Conservation (phyloP, 306 rosid genomes). For the Prunus mongolica region DNA sequence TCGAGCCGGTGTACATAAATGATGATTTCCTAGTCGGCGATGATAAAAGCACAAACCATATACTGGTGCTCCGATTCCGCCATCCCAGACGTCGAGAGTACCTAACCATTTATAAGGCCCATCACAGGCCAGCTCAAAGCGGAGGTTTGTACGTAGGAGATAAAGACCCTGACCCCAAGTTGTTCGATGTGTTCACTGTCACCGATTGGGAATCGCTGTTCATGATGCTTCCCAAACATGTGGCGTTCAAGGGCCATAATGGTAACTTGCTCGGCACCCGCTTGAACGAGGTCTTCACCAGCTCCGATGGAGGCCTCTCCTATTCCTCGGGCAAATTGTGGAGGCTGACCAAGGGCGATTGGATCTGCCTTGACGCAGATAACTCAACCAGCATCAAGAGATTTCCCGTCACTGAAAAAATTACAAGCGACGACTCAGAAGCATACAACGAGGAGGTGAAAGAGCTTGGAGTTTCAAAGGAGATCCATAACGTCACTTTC, state of each 20-base stretch:
- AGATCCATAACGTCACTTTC: constrained; percentile 9
- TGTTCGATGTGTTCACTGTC: not conserved
- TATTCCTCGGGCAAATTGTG: not conserved
- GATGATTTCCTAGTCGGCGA: too few species aligned
- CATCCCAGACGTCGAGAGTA: not conserved
- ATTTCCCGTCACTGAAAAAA: too few species aligned
- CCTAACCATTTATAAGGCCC: too few species aligned
- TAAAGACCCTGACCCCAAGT: not conserved
- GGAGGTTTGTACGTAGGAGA: too few species aligned
- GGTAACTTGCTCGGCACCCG: not conserved
- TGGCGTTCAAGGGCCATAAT: constrained; percentile 7
- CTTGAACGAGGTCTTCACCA: not conserved
- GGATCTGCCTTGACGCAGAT: not conserved
- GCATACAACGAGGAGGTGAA: too few species aligned
- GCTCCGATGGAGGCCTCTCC: not conserved
- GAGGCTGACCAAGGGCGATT: not conserved
- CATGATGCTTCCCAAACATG: constrained; percentile 14
- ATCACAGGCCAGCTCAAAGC: accelerated
- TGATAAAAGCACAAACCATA: not conserved
- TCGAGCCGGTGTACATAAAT: constrained; percentile 5
- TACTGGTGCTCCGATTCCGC: not conserved
- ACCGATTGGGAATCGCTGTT: constrained; percentile 9
- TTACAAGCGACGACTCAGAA: too few species aligned
- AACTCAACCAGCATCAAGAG: not conserved
- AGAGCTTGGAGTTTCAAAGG: too few species aligned